Evolutionary conservation across 371 early-diverging fungal species (phyloP), one percentile per base, ranked within the genome.

Genomic region (Circinella umbellata): DNA sequence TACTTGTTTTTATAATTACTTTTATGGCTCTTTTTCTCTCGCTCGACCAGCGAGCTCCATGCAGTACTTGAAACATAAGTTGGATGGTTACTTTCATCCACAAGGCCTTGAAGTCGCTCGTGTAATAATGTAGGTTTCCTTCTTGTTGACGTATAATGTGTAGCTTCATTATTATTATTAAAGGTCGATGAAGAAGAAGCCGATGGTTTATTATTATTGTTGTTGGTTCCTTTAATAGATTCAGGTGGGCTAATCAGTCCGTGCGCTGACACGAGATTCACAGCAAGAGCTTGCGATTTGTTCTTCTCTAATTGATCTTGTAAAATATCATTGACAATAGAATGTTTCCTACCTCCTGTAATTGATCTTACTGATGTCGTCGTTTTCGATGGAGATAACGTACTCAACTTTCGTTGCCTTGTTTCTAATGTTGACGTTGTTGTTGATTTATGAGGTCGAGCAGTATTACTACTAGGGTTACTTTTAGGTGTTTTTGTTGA

Each of bases 241-340:
- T 72, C 70, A 11, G 70, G 67, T 51, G 67, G 48, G 59, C 67
- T 71, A 48, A 66, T 66, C 20, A 71, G 51, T 11, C 71, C 63
- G 61, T 70, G 70, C 9, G 70, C 72, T 36, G 76, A 76, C 13
- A 76, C 66, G 36, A 72, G 57, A 35, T 76, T 72, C 39, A 67
- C 72, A 39, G 63, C 38, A 14, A 71, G 62, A 42, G 69, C 47
- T 5, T 64, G 70, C 17, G 76, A 63, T 48, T 72, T 69, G 55
- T 15, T 72, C 55, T 69, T 69, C 42, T 65, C 70, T 66, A 71
- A 59, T 53, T 76, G 76, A 48, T 76, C 76, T 35, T 72, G 76
- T 20, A 72, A 36, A 1, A 76, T 15, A 35, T 69, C 67, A 59
- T 60, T 60, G 47, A 47, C 67, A 42, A 67, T 38, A 35, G 67